These are phyloP conservation scores for Neospermospora avenae DNA, from an alignment of 2,329 filamentous ascomycete genomes.

Conservation along the genomic window DNA sequence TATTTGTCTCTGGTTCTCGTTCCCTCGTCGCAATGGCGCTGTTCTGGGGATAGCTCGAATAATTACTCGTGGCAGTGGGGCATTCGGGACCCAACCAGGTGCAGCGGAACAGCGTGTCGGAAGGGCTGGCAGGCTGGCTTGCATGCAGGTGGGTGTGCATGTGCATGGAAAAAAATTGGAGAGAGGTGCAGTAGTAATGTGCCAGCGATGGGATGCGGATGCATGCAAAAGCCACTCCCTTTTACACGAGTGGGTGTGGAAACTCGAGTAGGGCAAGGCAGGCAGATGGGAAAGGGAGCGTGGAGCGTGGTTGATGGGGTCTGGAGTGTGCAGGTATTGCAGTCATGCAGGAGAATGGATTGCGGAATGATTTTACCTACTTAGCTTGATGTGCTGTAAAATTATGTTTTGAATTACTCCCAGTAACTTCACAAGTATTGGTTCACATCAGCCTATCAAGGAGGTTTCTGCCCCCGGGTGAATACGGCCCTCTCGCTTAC, in stretches of 20 bases:
- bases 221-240: conserved; percentile 7
- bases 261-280: too few species aligned
- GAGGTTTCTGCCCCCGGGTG: too few species aligned
- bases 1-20: not conserved
- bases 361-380: not conserved
- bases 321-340: not conserved
- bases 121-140: not conserved
- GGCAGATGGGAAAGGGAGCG: not conserved
- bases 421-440: too few species aligned
- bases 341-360: not conserved
- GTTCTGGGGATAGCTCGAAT: conserved; percentile 23
- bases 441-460: too few species aligned
- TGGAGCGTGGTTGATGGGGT: not conserved
- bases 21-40: conserved; percentile 21
- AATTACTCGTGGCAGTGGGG: too few species aligned
- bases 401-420: not conserved
- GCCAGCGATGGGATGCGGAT: too few species aligned
- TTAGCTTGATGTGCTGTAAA: not conserved
- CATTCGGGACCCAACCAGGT: too few species aligned
- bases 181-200: not conserved
- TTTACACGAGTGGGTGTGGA: conserved; percentile 1
- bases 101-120: not conserved
- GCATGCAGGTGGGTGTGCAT: too few species aligned
- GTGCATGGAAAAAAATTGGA: too few species aligned
- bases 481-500: too few species aligned